These are phyloP conservation scores for Rhodotorula mucilaginosa DNA, from an alignment of 1,284 basidiomycete species.

Conservation along the genomic window DNA sequence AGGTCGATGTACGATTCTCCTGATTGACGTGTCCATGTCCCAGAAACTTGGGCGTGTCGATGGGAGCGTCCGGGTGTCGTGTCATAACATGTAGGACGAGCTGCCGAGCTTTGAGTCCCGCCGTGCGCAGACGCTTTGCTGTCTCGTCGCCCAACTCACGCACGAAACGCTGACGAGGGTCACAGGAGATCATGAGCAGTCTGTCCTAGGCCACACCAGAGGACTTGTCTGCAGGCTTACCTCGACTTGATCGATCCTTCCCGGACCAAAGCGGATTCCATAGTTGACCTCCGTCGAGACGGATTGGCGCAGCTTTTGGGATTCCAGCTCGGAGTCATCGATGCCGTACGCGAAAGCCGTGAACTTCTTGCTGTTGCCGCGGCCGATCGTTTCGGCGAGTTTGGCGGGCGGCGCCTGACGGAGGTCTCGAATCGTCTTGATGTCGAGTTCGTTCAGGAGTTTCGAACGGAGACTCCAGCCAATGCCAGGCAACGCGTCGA, in stretches of 20 bases:
- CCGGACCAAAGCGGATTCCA: constrained; percentile 83
- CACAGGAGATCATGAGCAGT: neutral
- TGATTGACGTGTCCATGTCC: constrained; percentile 66
- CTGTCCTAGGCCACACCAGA: too few species aligned
- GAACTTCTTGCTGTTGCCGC: constrained; percentile 75
- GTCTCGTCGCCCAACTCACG: constrained; percentile 72
- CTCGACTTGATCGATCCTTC: constrained; percentile 67
- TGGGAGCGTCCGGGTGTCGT: constrained; percentile 76
- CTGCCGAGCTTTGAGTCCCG: constrained; percentile 66
- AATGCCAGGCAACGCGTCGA: constrained; percentile 84
- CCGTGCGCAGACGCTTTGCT: constrained; percentile 64
- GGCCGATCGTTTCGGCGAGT: constrained; percentile 59
- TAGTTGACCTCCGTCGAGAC: constrained; percentile 93
- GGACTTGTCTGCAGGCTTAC: constrained; percentile 19
- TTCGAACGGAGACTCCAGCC: constrained; percentile 60
- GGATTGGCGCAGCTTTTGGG: constrained; percentile 77
- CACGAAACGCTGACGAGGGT: constrained; percentile 58
- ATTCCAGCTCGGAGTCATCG: constrained; percentile 72
- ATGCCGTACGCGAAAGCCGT: constrained; percentile 80
- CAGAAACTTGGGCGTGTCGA: constrained; percentile 94
- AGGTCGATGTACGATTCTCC: constrained; percentile 44
- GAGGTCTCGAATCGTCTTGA: constrained; percentile 66
- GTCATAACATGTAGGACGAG: constrained; percentile 86
- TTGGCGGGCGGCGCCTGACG: constrained; percentile 54
- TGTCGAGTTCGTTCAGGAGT: constrained; percentile 67